Evolutionary conservation across 2,329 filamentous ascomycete species (phyloP), one percentile per base, ranked within the genome.

Genomic region (Ceratocystis lukuohia): DNA sequence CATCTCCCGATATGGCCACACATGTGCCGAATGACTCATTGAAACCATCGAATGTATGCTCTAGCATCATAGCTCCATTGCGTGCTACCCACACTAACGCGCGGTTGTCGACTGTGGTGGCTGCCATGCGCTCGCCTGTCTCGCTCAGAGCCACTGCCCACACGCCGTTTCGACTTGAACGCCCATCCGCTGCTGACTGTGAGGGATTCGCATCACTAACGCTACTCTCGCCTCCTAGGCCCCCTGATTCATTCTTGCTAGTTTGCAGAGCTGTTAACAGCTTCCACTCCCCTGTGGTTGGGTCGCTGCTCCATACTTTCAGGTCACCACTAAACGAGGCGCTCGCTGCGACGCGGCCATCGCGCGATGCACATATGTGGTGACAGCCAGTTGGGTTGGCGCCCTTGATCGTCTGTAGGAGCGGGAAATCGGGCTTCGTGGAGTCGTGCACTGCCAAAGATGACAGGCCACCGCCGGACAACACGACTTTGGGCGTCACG

Each of bases 321-420:
- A 95, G 80, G 70, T 94, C 89, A 50, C 95, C 93, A 20, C 86
- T 90, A 72, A 99, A 99, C 0, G 94, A 95, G 15, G 87, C 89
- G 68, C 87, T 95, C 3, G 89, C 91, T 17, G 89, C 89, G 65
- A 85, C 80, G 65, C 80, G 84, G 56, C 91, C 91, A 70, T 88
- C 82, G 50, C 75, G 85, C 78, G 74, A 82, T 15, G 88, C 87
- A 69, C 85, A 86, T 62, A 97, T 79, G 76, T 99, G 94, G 77
- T 99, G 94, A 73, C 91, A 94, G 70, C 94, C 94, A 44, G 96
- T 83, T 70, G 87, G 87, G 78, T 99, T 94, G 37, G 88, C 92
- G 70, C 84, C 83, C 64, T 86, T 79, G 68, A 99, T 83, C 25
- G 87, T 89, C 74, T 99, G 94, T 12, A 82, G 80, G 69, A 96